Base-by-base conservation (phyloP, 805 yeast species). In the Candida insectorum region DNA sequence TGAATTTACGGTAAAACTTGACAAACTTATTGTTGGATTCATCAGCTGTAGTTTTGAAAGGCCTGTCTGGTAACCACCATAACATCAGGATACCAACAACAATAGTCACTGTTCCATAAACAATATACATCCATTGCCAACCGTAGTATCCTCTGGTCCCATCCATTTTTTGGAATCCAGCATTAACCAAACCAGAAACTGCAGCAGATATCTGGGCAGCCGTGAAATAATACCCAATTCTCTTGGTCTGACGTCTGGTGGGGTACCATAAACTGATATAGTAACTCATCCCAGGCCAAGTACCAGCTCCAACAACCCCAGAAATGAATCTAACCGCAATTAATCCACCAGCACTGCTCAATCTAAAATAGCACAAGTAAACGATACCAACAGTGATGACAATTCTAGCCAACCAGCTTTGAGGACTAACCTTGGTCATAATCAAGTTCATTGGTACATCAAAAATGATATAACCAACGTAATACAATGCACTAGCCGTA, bases 121-220 rank as follows among this genome's bases (percentile, higher is more conserved):
- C 71, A 37, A 86, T 64, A 57, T 78, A 86, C 69, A 84, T 71
- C 95, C 94, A 86, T 60, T 82, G 87, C 81, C 87, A 86, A 20
- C 95, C 96, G 30, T 80, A 73, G 38, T 67, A 65, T 2, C 95
- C 95, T 20, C 75, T 60, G 12, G 45, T 60, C 39, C 80, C 81
- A 52, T 86, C 89, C 77, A 86, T 81, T 44, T 74, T 79, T 54
- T 86, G 95, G 65, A 86, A 84, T 0, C 94, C 95, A 2, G 95
- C 96, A 35, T 84, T 75, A 10, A 86, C 86, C 35, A 86, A 70
- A 25, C 95, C 95, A 6, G 89, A 88, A 6, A 78, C 91, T n/a
- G 95, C 79, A 1, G 95, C 89, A 28, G 89, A 79, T n/a, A 86
- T 55, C 58, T 86, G 96, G 1, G 96, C 94, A 14, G 96, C 96